Evolutionary conservation across 441 rosid genomes (phyloP).

Genomic region (Raphanus hybrid): DNA sequence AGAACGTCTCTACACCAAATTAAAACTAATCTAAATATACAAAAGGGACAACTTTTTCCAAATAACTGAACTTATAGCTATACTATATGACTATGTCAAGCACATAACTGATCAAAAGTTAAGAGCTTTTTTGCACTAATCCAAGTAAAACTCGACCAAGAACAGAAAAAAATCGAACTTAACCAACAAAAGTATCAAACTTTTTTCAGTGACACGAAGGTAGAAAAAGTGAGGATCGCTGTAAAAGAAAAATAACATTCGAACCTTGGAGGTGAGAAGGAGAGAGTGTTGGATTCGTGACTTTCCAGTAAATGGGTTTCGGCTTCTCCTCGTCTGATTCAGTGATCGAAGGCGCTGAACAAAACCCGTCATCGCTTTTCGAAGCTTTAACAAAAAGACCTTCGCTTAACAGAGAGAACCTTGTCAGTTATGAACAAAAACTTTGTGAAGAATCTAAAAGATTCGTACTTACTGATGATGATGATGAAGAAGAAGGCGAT

Average conservation of each 20-base stretch:
- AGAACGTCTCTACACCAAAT: not conserved
- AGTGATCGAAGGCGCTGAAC: conserved; percentile 60
- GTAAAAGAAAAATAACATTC: not conserved
- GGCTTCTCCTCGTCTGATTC: conserved; percentile 45
- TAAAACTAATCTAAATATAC: not conserved
- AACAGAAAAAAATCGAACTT: conserved; percentile 9
- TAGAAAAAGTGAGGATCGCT: not conserved
- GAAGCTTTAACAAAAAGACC: conserved; percentile 48
- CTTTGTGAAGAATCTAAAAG: conserved; percentile 15
- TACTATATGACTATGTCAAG: not conserved
- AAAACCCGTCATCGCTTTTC: conserved; percentile 64
- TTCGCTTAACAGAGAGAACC: conserved; percentile 33
- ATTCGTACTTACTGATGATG: conserved; percentile 14
- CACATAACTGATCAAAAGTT: conserved; percentile 9
- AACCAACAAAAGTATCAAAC: conserved; percentile 2
- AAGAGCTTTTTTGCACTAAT: conserved; percentile 19
- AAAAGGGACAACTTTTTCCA: not conserved
- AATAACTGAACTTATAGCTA: conserved; percentile 10
- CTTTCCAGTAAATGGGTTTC: conserved; percentile 80
- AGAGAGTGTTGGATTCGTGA: conserved; percentile 79
- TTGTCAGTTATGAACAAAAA: not conserved
- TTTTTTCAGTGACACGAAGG: conserved; percentile 19
- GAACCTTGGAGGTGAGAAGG: conserved; percentile 85
- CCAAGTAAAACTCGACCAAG: conserved; percentile 1
- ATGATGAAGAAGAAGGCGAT: conserved; percentile 29